Evolutionary conservation across 371 early-diverging fungal genomes (phyloP).

Genomic region (Mucor lusitanicus): DNA sequence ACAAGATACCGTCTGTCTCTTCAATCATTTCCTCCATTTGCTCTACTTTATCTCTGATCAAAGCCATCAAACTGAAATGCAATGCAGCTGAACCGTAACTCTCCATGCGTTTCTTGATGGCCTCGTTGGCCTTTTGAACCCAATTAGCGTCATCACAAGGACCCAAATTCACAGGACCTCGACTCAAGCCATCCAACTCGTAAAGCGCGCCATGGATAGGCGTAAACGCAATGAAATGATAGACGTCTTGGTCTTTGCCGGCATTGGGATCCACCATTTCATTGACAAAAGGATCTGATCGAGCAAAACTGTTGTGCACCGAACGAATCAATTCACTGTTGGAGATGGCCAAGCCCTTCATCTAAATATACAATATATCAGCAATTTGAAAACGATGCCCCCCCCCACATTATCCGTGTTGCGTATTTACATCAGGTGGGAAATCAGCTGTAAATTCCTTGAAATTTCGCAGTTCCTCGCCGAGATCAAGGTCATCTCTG

Average conservation of each 20-base stretch:
- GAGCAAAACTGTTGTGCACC: slow-evolving; percentile 86
- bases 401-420: no score
- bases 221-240: slow-evolving; percentile 88
- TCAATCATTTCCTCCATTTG: slow-evolving; percentile 54
- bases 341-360: slow-evolving; percentile 82
- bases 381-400: no score
- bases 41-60: slow-evolving; percentile 69
- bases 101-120: slow-evolving; percentile 75
- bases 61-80: slow-evolving; percentile 88
- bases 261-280: slow-evolving; percentile 61
- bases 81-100: slow-evolving; percentile 68
- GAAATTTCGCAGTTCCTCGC: slow-evolving; percentile 72
- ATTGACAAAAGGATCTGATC: slow-evolving; percentile 76
- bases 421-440: slow-evolving; percentile 70
- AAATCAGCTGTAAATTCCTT: slow-evolving; percentile 80
- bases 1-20: slow-evolving; percentile 44
- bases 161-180: slow-evolving; percentile 71
- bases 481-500: slow-evolving; percentile 69
- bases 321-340: slow-evolving; percentile 80
- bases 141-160: slow-evolving; percentile 67
- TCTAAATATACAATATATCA: no score
- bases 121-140: slow-evolving; percentile 68
- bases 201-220: slow-evolving; percentile 79
- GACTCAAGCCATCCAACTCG: slow-evolving; percentile 86
- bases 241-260: slow-evolving; percentile 76